Conservation (phyloP, 768 basidiomycete genomes). For the Psilocybe azurescens region DNA sequence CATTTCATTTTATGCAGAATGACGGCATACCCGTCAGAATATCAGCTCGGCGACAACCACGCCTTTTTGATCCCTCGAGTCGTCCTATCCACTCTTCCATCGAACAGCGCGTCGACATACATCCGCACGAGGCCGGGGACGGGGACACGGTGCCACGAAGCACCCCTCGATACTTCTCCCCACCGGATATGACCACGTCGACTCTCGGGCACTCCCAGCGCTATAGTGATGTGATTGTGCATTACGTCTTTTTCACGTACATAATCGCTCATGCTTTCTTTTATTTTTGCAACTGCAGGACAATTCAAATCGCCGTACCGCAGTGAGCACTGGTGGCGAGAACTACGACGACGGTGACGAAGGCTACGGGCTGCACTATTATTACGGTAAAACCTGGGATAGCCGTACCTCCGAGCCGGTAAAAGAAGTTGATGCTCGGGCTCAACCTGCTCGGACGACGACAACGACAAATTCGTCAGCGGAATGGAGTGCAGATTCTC, state of each 20-base stretch:
- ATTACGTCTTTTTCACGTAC: not conserved
- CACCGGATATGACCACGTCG: not conserved
- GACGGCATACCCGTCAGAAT: not conserved
- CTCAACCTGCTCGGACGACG: conserved; percentile 1
- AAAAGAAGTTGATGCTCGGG: conserved; percentile 2
- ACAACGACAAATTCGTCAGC: not conserved
- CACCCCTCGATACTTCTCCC: not conserved
- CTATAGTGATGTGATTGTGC: not conserved
- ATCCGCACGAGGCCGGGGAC: not conserved
- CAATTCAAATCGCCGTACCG: not conserved
- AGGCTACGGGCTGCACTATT: not conserved
- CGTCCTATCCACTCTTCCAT: not conserved
- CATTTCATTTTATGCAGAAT: not conserved
- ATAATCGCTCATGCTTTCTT: not conserved
- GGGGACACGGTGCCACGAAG: not conserved
- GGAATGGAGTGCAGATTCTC: not conserved
- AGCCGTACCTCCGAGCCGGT: conserved; percentile 2
- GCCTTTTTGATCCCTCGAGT: not conserved
- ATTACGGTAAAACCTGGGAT: conserved; percentile 13
- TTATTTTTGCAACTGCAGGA: not conserved
- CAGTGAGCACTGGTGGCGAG: not conserved
- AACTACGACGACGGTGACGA: not conserved
- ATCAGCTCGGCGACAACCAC: not conserved
- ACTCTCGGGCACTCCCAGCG: not conserved
- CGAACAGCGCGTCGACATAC: not conserved